Conservation (phyloP, 1,284 basidiomycete genomes). For the Cryptococcus amylolentus region DNA sequence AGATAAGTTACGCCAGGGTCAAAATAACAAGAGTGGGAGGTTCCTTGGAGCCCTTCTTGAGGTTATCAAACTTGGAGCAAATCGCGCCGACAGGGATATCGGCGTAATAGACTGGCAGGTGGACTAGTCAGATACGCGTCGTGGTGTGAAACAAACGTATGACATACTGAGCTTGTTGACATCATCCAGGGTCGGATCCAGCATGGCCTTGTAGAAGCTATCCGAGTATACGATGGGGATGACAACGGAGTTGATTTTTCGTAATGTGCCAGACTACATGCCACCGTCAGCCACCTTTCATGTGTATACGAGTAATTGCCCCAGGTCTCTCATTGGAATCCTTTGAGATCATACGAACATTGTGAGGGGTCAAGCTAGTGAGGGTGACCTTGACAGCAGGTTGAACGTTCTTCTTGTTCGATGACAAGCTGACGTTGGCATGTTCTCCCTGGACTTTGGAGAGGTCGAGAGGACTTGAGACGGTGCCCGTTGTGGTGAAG, state of each 20-base stretch:
- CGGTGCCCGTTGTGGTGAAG: conserved; percentile 43
- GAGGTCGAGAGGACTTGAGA: conserved; percentile 42
- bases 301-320: too few relatives aligned
- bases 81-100: conserved; percentile 50
- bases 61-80: conserved; percentile 37
- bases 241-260: conserved; percentile 47
- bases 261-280: conserved; percentile 42
- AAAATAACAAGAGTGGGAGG: conserved; percentile 42
- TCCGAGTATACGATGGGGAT: conserved; percentile 48
- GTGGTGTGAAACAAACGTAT: not conserved
- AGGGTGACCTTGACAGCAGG: conserved; percentile 48
- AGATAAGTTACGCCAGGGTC: conserved; percentile 42
- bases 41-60: conserved; percentile 30
- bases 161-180: conserved; percentile 48
- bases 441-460: conserved; percentile 34
- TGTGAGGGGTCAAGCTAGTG: conserved; percentile 48
- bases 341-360: conserved; percentile 30
- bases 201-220: conserved; percentile 48
- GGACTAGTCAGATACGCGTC: not conserved
- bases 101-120: conserved; percentile 43
- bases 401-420: conserved; percentile 24
- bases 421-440: conserved; percentile 26
- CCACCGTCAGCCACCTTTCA: not conserved
- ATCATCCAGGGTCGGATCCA: conserved; percentile 43
- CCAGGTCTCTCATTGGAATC: not conserved